These are phyloP conservation scores for Elasticomyces elasticus DNA, from an alignment of 495 filamentous ascomycete genomes.

Conservation along the genomic window DNA sequence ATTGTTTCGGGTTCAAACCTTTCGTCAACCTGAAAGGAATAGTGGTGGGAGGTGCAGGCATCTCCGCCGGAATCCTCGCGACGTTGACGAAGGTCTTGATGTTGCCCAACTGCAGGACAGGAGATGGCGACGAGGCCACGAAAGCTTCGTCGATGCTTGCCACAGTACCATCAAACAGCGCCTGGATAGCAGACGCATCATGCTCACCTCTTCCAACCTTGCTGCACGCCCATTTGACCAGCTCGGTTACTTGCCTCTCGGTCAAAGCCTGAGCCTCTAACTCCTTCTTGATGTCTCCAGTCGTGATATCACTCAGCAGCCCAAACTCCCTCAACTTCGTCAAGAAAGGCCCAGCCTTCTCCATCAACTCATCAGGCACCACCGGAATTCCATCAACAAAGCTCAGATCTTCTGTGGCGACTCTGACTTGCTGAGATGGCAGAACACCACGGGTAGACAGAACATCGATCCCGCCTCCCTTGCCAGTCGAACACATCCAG, in stretches of 20 bases:
- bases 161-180: conserved; percentile 69
- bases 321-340: conserved; percentile 67
- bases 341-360: conserved; percentile 57
- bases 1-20: conserved; percentile 45
- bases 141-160: conserved; percentile 59
- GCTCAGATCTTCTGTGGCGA: conserved; percentile 68
- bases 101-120: conserved; percentile 63
- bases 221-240: conserved; percentile 69
- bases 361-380: conserved; percentile 62
- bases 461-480: conserved; percentile 69
- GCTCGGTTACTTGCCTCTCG: conserved; percentile 63
- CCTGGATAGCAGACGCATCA: conserved; percentile 49
- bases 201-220: conserved; percentile 58
- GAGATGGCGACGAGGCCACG: conserved; percentile 36
- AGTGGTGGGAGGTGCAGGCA: conserved; percentile 73
- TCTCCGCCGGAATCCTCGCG: conserved; percentile 63
- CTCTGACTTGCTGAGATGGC: conserved; percentile 63
- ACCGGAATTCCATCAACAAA: conserved; percentile 90
- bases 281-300: conserved; percentile 73
- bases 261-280: conserved; percentile 65
- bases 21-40: conserved; percentile 74
- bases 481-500: conserved; percentile 86
- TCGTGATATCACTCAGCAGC: conserved; percentile 71
- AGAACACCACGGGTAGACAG: conserved; percentile 79
- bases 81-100: conserved; percentile 65